Evolutionary conservation across 2,329 filamentous ascomycete species (phyloP).

Genomic region (Endoconidiophora polonica): DNA sequence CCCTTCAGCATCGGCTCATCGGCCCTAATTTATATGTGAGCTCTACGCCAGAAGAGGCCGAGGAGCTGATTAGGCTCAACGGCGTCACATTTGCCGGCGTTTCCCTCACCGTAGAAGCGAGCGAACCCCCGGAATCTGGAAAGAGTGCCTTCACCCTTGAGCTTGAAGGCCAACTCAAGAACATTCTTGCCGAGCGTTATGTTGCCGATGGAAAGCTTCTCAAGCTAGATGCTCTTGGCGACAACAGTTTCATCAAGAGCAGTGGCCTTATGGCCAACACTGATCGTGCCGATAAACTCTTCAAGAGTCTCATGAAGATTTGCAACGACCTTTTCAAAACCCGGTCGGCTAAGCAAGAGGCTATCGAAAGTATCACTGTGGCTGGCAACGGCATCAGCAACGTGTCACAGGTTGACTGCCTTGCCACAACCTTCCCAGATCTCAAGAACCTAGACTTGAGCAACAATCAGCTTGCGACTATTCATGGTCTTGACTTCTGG

Average conservation of each 20-base stretch:
- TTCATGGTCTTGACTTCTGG: conserved; percentile 58
- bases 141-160: conserved; percentile 38
- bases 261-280: conserved; percentile 61
- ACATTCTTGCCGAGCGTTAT: conserved; percentile 62
- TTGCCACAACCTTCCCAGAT: conserved; percentile 68
- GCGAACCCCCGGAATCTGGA: background rate
- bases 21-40: conserved; percentile 55
- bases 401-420: conserved; percentile 52
- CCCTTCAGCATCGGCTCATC: conserved; percentile 44
- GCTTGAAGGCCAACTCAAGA: conserved; percentile 50
- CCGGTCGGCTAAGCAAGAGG: conserved; percentile 53
- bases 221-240: conserved; percentile 61
- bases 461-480: conserved; percentile 56
- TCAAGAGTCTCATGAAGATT: conserved; percentile 78
- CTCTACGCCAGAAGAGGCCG: conserved; percentile 45
- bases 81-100: conserved; percentile 51
- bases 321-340: conserved; percentile 64
- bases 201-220: conserved; percentile 55
- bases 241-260: conserved; percentile 52
- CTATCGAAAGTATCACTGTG: conserved; percentile 67
- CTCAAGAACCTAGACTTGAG: conserved; percentile 81
- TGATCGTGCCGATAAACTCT: conserved; percentile 67
- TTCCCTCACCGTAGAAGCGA: conserved; percentile 25
- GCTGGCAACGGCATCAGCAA: conserved; percentile 63
- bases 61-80: conserved; percentile 50